Conservation (phyloP, 2,329 filamentous ascomycete species). For the Clarireedia hainanense region DNA sequence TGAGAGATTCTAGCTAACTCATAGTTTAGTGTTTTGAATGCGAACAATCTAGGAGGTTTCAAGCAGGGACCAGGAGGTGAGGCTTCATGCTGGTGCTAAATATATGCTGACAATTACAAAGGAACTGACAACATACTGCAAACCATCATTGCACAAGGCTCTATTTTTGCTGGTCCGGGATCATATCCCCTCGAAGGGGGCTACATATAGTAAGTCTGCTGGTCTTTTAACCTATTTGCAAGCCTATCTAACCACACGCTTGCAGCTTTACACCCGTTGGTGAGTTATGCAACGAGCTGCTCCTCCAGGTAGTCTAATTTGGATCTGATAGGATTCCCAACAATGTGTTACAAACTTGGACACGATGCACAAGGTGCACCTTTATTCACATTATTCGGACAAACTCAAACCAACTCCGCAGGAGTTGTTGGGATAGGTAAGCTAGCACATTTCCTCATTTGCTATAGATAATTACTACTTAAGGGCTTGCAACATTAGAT, state of each 20-base stretch:
- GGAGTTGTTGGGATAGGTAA: not conserved
- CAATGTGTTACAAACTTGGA: not conserved
- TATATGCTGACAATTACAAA: not conserved
- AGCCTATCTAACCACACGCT: not conserved
- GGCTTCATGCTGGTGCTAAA: slow-evolving; percentile 16
- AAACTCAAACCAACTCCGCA: not conserved
- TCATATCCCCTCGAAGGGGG: slow-evolving; percentile 36
- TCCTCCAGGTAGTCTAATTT: not conserved
- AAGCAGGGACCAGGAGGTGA: slow-evolving; percentile 32
- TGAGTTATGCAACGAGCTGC: not conserved
- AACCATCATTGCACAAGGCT: slow-evolving; percentile 37
- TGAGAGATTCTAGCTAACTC: not conserved
- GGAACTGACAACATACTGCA: slow-evolving; percentile 24
- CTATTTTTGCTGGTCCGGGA: slow-evolving; percentile 32
- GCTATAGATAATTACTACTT: too few species aligned
- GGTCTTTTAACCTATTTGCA: not conserved
- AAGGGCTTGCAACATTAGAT: too few species aligned
- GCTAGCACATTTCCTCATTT: not conserved
- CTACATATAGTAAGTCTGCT: not conserved
- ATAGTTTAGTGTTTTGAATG: slow-evolving; percentile 24
- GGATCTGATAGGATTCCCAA: not conserved
- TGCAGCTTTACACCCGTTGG: not conserved
- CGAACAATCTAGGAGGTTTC: slow-evolving; percentile 36
- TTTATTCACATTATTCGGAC: not conserved
- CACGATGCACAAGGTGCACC: not conserved